Conservation (phyloP, 1,139 yeast genomes). For the Kodamaea alishanica region DNA sequence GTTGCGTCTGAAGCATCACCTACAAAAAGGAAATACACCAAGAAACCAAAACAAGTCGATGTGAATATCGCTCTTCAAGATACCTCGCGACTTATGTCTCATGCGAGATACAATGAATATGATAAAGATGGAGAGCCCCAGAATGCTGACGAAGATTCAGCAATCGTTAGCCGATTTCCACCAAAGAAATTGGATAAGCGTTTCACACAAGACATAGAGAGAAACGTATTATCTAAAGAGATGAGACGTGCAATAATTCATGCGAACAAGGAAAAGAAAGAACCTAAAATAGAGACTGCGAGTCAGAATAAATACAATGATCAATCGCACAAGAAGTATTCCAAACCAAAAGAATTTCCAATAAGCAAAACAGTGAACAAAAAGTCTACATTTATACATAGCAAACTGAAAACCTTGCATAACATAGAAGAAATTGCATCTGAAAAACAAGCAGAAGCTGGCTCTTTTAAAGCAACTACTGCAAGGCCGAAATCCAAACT, state of each 20-base stretch:
- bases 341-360: no score
- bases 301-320: no score
- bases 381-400: no score
- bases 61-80: slow-evolving; percentile 12
- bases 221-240: slow-evolving; percentile 13
- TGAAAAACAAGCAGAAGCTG: no score
- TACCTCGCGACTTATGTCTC: slow-evolving; percentile 11
- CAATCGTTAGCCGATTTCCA: slow-evolving; percentile 7
- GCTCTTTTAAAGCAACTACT: no score
- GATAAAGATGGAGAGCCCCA: slow-evolving; percentile 9
- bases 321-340: no score
- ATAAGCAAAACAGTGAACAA: no score
- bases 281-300: no score
- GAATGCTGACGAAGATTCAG: slow-evolving; percentile 5
- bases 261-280: slow-evolving; percentile 8
- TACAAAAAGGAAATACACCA: slow-evolving; percentile 11
- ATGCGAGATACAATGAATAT: slow-evolving; percentile 3
- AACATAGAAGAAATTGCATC: no score
- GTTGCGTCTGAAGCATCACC: no score
- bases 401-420: no score
- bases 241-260: slow-evolving; percentile 12
- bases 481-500: not conserved
- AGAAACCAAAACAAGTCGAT: slow-evolving; percentile 10
- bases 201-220: slow-evolving; percentile 14
- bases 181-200: slow-evolving; percentile 12